phyloP scores from a whole-genome alignment of 2,329 filamentous ascomycete genomes.

The Colletotrichum australisinense region DNA sequence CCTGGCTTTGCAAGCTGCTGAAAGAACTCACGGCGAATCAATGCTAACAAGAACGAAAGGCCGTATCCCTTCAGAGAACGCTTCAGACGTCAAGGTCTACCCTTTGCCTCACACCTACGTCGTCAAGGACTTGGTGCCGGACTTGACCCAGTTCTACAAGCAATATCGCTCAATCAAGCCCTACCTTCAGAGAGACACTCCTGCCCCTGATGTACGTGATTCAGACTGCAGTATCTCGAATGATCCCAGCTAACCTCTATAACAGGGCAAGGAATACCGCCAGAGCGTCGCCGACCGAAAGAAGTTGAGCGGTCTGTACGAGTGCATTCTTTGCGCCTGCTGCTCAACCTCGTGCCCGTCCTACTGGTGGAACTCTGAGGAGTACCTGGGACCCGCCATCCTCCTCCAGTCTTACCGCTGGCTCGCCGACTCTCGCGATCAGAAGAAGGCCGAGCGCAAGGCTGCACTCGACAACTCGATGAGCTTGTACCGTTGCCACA shows the following conservation, averaged over 20 bases:
- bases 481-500: slow-evolving; percentile 99
- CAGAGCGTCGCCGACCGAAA: slow-evolving; percentile 92
- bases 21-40: neutral
- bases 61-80: slow-evolving; percentile 88
- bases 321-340: slow-evolving; percentile 99
- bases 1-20: neutral
- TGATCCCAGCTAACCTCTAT: slow-evolving; percentile 4
- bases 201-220: slow-evolving; percentile 80
- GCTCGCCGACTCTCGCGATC: slow-evolving; percentile 94
- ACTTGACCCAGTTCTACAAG: slow-evolving; percentile 99
- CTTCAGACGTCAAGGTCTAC: slow-evolving; percentile 91
- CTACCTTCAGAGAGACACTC: slow-evolving; percentile 92
- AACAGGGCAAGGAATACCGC: slow-evolving; percentile 88
- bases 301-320: slow-evolving; percentile 98
- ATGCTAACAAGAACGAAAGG: slow-evolving; percentile 64
- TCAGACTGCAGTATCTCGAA: neutral
- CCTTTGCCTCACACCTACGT: slow-evolving; percentile 98
- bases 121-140: slow-evolving; percentile 98
- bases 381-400: slow-evolving; percentile 97
- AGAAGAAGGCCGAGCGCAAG: slow-evolving; percentile 89
- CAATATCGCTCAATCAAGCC: slow-evolving; percentile 99
- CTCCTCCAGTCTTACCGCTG: slow-evolving; percentile 98
- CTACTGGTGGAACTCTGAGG: slow-evolving; percentile 99
- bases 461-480: slow-evolving; percentile 96
- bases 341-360: slow-evolving; percentile 99